These are phyloP conservation scores for Solanum sitiens DNA, from an alignment of 257 asterid genomes.

Conservation along the genomic window DNA sequence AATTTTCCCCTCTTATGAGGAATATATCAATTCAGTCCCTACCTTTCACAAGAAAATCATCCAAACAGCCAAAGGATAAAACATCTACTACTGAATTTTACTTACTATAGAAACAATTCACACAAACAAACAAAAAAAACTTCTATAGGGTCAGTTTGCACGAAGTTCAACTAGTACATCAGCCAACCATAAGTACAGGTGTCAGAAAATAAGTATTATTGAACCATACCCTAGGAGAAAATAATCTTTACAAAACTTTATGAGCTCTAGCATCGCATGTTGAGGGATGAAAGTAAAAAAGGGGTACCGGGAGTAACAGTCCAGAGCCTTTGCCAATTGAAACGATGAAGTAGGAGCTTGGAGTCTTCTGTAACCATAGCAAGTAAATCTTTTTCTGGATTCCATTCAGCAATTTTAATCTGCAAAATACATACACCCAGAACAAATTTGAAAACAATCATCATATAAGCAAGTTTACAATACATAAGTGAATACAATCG, in stretches of 20 bases:
- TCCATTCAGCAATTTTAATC: slow-evolving; percentile 96
- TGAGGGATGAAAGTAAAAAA: not conserved
- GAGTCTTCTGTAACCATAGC: slow-evolving; percentile 94
- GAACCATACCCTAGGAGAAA: not conserved
- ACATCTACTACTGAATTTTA: not conserved
- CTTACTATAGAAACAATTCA: not conserved
- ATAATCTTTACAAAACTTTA: not conserved
- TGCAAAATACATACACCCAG: slow-evolving; percentile 13
- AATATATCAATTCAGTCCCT: not conserved
- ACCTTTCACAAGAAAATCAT: not conserved
- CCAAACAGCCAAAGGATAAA: not conserved
- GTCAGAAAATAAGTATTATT: not conserved
- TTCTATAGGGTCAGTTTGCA: not conserved
- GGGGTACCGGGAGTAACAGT: slow-evolving; percentile 64
- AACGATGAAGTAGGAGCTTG: slow-evolving; percentile 88
- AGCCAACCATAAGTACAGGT: not conserved
- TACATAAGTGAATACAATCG: not conserved
- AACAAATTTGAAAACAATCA: not conserved
- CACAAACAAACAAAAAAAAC: not conserved
- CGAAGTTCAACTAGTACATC: not conserved
- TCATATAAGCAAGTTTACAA: not conserved
- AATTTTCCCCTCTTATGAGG: not conserved
- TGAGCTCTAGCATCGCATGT: not conserved
- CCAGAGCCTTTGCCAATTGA: slow-evolving; percentile 99
- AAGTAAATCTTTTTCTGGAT: slow-evolving; percentile 88